Evolutionary conservation across 257 asterid species (phyloP), one percentile per base, ranked within the genome.

Genomic region (Gentiana macrophylla): DNA sequence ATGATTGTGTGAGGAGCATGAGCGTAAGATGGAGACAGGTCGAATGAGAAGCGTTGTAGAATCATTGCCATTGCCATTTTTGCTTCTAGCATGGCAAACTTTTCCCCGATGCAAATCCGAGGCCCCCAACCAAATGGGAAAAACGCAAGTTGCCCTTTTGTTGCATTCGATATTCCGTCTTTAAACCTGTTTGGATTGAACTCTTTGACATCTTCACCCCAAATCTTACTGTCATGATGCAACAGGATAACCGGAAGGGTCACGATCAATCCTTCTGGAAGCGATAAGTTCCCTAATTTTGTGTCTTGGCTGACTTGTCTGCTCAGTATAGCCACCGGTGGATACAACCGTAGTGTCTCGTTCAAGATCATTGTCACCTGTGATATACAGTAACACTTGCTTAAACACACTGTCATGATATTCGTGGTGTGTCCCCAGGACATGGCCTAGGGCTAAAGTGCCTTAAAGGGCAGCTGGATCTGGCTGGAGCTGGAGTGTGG

Each of bases 91-190:
- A 69, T 52, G 4, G 79, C 55, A 33, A 69, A 74, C 59, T 69
- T 64, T 33, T 66, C 72, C 9, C 79, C 76, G 0, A 74, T 70
- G 33, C 79, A 74, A n/a, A 66, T 32, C 12, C 76, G 51, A 12
- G 79, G 79, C 6, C 79, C 79, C 76, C 79, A 36, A 7, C 65
- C 33, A 59, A 70, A 74, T 36, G 79, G 79, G 24, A 74, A 54
- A 53, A 62, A 74, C 1, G 60, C 44, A n/a, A 57, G 4, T 3
- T 58, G 66, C 11, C 66, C 71, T 3, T 70, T 66, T 3, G 65
- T 59, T 51, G 76, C 79, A 57, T 59, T 74, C 0, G 65, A 62
- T 8, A 62, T 62, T 33, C 79, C 79, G 51, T 69, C 67, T 0
- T 49, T 34, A 50, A 74, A 74, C 51, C 79, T 65, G 52, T 74